Evolutionary conservation across 352 stramenopile genomes (phyloP).

Genomic region (Globisporangium viniferum): DNA sequence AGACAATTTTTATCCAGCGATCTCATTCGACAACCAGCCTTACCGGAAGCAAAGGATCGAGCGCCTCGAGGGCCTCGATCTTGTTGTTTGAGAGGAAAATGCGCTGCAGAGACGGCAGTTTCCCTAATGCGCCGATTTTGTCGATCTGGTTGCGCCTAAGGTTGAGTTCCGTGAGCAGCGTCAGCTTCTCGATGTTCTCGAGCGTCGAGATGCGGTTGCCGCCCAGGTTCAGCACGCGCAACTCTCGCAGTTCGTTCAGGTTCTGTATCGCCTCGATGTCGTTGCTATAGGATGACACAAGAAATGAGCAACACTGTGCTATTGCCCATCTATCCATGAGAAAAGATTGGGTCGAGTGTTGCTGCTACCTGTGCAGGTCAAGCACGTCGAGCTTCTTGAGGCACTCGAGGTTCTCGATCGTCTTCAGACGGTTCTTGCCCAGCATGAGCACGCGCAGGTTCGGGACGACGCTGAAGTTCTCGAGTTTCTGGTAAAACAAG

Average conservation of each 20-base stretch:
- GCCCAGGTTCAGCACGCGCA: slow-evolving; percentile 91
- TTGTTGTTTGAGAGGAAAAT: slow-evolving; percentile 91
- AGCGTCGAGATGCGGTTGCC: slow-evolving; percentile 80
- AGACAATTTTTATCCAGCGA: not conserved
- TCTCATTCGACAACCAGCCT: slow-evolving; percentile 4
- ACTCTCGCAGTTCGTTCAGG: slow-evolving; percentile 75
- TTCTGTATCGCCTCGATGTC: slow-evolving; percentile 87
- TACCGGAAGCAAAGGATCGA: slow-evolving; percentile 68
- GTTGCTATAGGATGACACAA: slow-evolving; percentile 48
- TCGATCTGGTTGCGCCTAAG: slow-evolving; percentile 80
- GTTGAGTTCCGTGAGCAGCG: slow-evolving; percentile 89
- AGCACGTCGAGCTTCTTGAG: slow-evolving; percentile 91
- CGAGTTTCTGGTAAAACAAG: slow-evolving; percentile 43
- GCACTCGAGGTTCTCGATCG: slow-evolving; percentile 82
- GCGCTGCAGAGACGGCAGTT: slow-evolving; percentile 74
- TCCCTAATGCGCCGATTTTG: slow-evolving; percentile 51
- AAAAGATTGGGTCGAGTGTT: too few relatives aligned
- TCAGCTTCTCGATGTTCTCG: slow-evolving; percentile 75
- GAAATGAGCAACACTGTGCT: not conserved
- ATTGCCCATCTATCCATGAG: too few relatives aligned
- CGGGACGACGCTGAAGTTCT: slow-evolving; percentile 74
- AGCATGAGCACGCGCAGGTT: slow-evolving; percentile 92
- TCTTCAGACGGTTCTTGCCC: slow-evolving; percentile 81
- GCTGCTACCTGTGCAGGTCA: slow-evolving; percentile 71
- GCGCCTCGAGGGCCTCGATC: slow-evolving; percentile 64